Base-by-base conservation (phyloP, 305 asterid genomes). In the Fraxinus velutina region DNA sequence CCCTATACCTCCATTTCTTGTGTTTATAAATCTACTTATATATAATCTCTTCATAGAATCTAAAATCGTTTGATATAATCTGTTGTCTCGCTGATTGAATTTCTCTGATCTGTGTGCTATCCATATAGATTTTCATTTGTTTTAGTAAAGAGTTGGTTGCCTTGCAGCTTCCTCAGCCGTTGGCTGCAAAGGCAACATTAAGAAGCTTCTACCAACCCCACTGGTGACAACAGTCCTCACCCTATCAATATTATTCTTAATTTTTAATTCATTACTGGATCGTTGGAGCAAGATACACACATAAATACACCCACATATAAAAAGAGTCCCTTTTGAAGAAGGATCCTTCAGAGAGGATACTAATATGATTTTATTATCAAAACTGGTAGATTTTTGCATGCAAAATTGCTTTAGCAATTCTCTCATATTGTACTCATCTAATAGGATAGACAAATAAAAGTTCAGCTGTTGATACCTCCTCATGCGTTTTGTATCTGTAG, bases 401-500 rank as follows among this genome's bases (percentile, higher is more conserved):
- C 68, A 57, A 57, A 27, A 27, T 50, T 50, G 22, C 62, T 50
- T 4, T 15, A 19, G 29, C 68, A 17, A 57, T 57, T 66, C 73
- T 24, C n/a, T 66, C 12, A 10, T 66, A 66, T 66, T 66, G 73
- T 66, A 66, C 37, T 66, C 19, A 66, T 66, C 73, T 3, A 66
- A 27, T 27, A 24, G 30, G 44, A 68, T 7, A 37, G 44, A 13
- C 22, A 73, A 73, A 84, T 75, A 55, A 78, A 78, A 74, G 66
- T 62, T 52, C 42, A 42, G 81, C 13, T 33, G 39, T 1, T 66
- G 81, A 64, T 87, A 94, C 98, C 99, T 96, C 88, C 99, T 90
- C 88, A 91, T 81, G 42, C 98, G 98, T 86, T 93, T 96, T 47
- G 90, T 92, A 89, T 92, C 94, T 19, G 97, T 37, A 75, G 97